Evolutionary conservation across 2,329 filamentous ascomycete species (phyloP), one percentile per base, ranked within the genome.

Genomic region (Neurospora sp.): DNA sequence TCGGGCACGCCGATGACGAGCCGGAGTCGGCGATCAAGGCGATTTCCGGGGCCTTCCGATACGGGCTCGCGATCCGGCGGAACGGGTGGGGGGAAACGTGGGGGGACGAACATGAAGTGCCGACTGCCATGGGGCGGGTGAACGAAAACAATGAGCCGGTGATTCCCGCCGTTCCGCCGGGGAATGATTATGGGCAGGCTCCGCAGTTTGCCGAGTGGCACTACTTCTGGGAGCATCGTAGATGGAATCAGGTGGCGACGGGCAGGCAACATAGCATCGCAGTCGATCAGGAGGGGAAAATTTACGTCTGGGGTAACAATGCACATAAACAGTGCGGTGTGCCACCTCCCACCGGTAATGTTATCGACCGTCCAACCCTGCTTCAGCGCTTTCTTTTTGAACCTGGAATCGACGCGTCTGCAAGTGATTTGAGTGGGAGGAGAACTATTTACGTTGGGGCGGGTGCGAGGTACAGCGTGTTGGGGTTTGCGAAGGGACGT

Each of bases 401-500:
- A 28, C n/a, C n/a, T 12, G 43, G 43, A 46, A 11, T 23, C 8
- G 43, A 12, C 33, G 33, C 33, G 33, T 36, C 33, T 36, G 33
- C 92, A 46, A 43, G 43, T 23, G 8, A 5, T 12, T 86, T 96
- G 33, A 86, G 88, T 33, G 91, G 87, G 46, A 90, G 90, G 81
- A 88, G 89, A 78, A 83, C 97, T 43, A 85, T 88, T 36, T 92
- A 86, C 81, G 91, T 91, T n/a, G 92, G 91, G 66, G 90, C 90
- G 23, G 94, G 94, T 73, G 93, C 93, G 4, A 93, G 97, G 77
- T 97, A 88, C 79, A 91, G 88, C 2, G 80, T 92, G 38, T 75
- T 92, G n/a, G 83, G 84, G 2, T n/a, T 62, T 62, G 23, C 28
- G 28, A 62, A 36, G 52, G 23, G 12, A 4, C 52, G 23, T 17